These are phyloP conservation scores for Microsporum canis DNA, from an alignment of 2,329 filamentous ascomycete species.

Conservation along the genomic window DNA sequence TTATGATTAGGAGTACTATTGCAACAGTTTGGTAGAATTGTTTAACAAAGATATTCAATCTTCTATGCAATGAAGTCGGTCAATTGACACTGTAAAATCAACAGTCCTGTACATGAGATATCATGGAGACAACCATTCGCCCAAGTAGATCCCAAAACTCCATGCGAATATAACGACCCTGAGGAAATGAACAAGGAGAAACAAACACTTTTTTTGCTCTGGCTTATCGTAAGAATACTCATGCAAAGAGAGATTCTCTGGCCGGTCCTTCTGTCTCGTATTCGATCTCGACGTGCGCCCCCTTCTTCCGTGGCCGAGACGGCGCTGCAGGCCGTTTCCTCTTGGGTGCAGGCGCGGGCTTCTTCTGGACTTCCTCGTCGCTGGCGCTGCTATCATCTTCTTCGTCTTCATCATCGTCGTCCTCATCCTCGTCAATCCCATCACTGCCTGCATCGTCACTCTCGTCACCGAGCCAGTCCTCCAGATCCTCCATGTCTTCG, in stretches of 20 bases:
- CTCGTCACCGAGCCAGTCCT: conserved; percentile 82
- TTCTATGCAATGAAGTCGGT: neutral
- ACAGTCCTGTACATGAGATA: neutral
- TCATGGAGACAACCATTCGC: neutral
- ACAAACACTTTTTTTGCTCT: conserved; percentile 1
- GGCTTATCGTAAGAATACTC: conserved; percentile 10
- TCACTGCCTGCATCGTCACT: conserved; percentile 41
- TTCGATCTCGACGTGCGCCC: conserved; percentile 61
- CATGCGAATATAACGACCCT: neutral
- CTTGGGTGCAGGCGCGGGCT: conserved; percentile 39
- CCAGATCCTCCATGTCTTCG: conserved; percentile 80
- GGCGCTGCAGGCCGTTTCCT: conserved; percentile 45
- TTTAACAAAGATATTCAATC: neutral
- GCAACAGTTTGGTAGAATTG: neutral
- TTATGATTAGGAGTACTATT: neutral
- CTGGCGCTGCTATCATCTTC: conserved; percentile 45
- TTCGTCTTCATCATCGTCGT: conserved; percentile 49
- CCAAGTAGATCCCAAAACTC: conserved; percentile 3
- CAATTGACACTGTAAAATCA: neutral
- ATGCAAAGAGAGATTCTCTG: conserved; percentile 38
- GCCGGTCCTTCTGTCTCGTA: conserved; percentile 60
- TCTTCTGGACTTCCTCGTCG: conserved; percentile 41
- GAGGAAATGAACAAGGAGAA: neutral
- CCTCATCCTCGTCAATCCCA: conserved; percentile 41
- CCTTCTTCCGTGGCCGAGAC: conserved; percentile 49